Evolutionary conservation across 306 rosid species (phyloP).

Genomic region (Inga leiocalycina): DNA sequence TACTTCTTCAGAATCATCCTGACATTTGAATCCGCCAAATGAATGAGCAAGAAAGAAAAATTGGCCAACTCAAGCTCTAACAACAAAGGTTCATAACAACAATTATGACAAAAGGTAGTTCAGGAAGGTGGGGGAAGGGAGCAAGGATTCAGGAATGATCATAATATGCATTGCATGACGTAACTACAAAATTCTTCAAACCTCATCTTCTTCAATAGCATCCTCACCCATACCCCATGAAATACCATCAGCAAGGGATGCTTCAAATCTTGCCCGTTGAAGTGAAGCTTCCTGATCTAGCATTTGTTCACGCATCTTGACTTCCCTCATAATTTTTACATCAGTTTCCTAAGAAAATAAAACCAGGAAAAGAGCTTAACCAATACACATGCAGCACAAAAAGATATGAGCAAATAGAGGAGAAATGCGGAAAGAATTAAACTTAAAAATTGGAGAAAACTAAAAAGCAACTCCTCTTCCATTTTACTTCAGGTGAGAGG

Average conservation of each 20-base stretch:
- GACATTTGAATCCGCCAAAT: constrained; percentile 38
- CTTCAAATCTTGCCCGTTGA: constrained; percentile 77
- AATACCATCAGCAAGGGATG: constrained; percentile 82
- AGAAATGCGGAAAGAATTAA: background rate
- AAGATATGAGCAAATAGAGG: background rate
- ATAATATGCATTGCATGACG: constrained; percentile 6
- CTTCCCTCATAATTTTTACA: constrained; percentile 54
- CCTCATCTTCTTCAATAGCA: constrained; percentile 96
- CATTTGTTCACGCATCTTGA: constrained; percentile 63
- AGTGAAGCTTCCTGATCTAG: constrained; percentile 91
- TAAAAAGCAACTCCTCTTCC: background rate
- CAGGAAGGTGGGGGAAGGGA: background rate
- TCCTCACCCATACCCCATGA: constrained; percentile 99
- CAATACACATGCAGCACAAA: constrained; percentile 8
- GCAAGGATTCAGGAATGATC: background rate
- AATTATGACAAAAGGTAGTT: background rate
- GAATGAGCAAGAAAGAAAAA: constrained; percentile 34
- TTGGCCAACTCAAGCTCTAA: constrained; percentile 25
- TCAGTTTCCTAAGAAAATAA: constrained; percentile 63
- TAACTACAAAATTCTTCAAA: constrained; percentile 37
- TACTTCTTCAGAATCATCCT: constrained; percentile 89
- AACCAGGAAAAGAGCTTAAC: constrained; percentile 5
- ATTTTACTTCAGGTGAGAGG: background rate
- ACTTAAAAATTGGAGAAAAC: background rate
- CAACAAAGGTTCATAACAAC: constrained; percentile 12